Percentiles rank a stretch among this genome's conserved stretches.
Conservation (phyloP, 2,329 filamentous ascomycete species). For the Daldinia sp. region DNA sequence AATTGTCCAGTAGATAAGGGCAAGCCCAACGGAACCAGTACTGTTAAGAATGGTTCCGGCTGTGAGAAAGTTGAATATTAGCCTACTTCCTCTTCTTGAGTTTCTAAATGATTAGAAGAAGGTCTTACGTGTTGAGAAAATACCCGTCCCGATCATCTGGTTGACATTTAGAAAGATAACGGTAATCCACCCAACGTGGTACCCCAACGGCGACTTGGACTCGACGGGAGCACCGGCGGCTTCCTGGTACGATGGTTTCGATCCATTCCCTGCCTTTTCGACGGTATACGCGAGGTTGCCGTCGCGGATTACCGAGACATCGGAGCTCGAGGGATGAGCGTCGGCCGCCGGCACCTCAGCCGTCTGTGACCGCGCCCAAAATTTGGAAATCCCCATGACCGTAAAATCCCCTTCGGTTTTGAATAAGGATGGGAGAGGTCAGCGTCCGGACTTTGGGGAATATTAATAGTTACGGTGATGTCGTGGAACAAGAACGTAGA, state of each 20-base stretch:
- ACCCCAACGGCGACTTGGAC: slow-evolving; percentile 65
- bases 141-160: slow-evolving; percentile 70
- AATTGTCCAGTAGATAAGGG: slow-evolving; percentile 63
- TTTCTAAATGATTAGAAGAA: neutral
- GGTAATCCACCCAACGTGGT: slow-evolving; percentile 62
- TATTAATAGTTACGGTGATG: neutral
- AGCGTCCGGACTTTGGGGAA: neutral
- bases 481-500: neutral
- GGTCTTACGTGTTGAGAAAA: slow-evolving; percentile 55
- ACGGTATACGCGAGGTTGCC: slow-evolving; percentile 42
- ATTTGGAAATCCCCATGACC: slow-evolving; percentile 37
- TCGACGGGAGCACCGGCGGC: slow-evolving; percentile 69
- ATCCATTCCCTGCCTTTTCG: slow-evolving; percentile 52
- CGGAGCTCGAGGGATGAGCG: slow-evolving; percentile 29
- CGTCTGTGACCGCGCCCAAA: slow-evolving; percentile 31
- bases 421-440: neutral
- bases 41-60: slow-evolving; percentile 58
- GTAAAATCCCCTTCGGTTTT: neutral
- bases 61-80: slow-evolving; percentile 35
- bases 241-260: slow-evolving; percentile 62
- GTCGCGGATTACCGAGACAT: slow-evolving; percentile 42
- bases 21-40: slow-evolving; percentile 62
- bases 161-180: slow-evolving; percentile 66
- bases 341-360: slow-evolving; percentile 19
- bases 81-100: neutral